Evolutionary conservation across 106 monocot genomes (phyloP).

Genomic region (Chionographis japonica): DNA sequence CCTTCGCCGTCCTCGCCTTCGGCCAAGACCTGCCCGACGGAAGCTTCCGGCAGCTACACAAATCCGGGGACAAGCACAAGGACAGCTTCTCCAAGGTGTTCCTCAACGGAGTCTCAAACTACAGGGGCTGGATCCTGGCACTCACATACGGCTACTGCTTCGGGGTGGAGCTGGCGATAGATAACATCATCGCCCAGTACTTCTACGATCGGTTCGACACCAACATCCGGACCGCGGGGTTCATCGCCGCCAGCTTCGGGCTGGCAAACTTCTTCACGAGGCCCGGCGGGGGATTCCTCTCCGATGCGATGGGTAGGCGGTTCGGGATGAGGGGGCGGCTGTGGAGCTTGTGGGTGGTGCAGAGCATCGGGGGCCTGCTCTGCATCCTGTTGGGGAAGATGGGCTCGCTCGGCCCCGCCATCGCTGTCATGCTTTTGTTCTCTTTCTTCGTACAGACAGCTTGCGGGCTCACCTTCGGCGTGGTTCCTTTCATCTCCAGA

Average conservation of each 20-base stretch:
- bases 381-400: slow-evolving; percentile 57
- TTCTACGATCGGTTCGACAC: slow-evolving; percentile 82
- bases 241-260: slow-evolving; percentile 84
- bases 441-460: slow-evolving; percentile 88
- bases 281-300: slow-evolving; percentile 69
- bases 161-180: slow-evolving; percentile 76
- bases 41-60: slow-evolving; percentile 45
- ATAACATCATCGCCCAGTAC: slow-evolving; percentile 91
- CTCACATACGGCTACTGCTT: slow-evolving; percentile 82
- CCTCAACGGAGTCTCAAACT: slow-evolving; percentile 43
- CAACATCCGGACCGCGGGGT: slow-evolving; percentile 56
- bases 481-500: slow-evolving; percentile 84
- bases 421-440: slow-evolving; percentile 74
- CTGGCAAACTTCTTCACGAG: slow-evolving; percentile 70
- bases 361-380: slow-evolving; percentile 63
- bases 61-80: slow-evolving; percentile 57
- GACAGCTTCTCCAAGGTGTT: slow-evolving; percentile 59
- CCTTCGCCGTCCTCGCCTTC: slow-evolving; percentile 47
- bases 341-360: slow-evolving; percentile 74
- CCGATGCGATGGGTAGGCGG: slow-evolving; percentile 41
- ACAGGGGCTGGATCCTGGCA: slow-evolving; percentile 70
- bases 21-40: slow-evolving; percentile 86
- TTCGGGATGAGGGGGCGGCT: slow-evolving; percentile 90
- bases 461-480: slow-evolving; percentile 71
- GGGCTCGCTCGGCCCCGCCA: slow-evolving; percentile 24